Percentiles rank a stretch among this genome's conserved stretches.
These are phyloP conservation scores for Bipolaris cookei DNA, from an alignment of 2,329 filamentous ascomycete genomes.

Conservation along the genomic window DNA sequence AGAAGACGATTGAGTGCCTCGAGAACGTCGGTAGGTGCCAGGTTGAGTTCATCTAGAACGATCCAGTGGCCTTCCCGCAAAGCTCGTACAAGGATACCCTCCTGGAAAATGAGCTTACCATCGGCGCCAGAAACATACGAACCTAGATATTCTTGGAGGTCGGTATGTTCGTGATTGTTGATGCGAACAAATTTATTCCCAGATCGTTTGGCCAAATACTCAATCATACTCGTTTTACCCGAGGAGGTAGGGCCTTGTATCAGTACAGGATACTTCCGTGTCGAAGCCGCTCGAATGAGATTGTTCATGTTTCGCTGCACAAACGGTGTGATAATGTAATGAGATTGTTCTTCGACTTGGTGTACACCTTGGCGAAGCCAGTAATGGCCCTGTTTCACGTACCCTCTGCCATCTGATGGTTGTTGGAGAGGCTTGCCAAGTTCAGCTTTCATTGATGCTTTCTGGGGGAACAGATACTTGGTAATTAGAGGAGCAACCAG, in stretches of 20 bases:
- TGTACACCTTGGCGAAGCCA: conserved; percentile 83
- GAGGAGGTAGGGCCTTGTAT: conserved; percentile 97
- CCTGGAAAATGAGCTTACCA: conserved; percentile 87
- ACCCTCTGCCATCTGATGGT: conserved; percentile 75
- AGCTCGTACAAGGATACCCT: conserved; percentile 90
- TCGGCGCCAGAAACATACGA: conserved; percentile 88
- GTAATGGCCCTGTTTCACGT: conserved; percentile 87
- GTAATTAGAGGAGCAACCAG: conserved; percentile 80
- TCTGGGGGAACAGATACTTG: conserved; percentile 75
- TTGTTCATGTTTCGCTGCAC: conserved; percentile 95
- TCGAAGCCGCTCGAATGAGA: conserved; percentile 90
- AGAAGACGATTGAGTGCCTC: conserved; percentile 94
- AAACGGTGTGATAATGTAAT: conserved; percentile 97
- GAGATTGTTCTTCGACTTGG: conserved; percentile 71
- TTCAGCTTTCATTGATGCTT: conserved; percentile 72
- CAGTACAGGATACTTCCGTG: conserved; percentile 87
- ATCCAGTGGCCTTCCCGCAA: conserved; percentile 96
- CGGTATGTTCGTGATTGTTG: conserved; percentile 99
- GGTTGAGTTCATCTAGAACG: conserved; percentile 93
- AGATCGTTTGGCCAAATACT: conserved; percentile 94
- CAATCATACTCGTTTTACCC: conserved; percentile 99
- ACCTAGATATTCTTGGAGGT: conserved; percentile 95
- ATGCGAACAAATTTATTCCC: conserved; percentile 98
- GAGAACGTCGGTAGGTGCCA: conserved; percentile 95
- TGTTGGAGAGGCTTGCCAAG: conserved; percentile 78